A percentile compares a stretch with the other conserved stretches of the same genome.
Evolutionary conservation across 768 basidiomycete species (phyloP).

Genomic region (Pisolithus marmoratus): DNA sequence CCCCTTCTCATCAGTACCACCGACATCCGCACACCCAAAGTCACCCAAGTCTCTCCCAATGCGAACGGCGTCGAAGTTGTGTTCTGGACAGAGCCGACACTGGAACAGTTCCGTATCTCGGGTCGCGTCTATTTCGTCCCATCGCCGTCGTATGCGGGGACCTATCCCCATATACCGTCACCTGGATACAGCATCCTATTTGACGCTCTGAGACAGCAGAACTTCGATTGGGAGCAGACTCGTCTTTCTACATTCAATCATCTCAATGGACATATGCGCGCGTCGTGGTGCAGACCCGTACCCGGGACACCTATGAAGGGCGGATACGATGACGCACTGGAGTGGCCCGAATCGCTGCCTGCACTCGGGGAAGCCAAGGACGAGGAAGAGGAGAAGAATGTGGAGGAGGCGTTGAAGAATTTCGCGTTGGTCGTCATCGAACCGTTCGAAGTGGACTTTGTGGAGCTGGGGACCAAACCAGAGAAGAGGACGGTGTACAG

Average conservation of each 20-base stretch:
- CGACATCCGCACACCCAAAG: constrained; percentile 69
- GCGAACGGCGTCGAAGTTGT: constrained; percentile 44
- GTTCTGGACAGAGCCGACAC: constrained; percentile 67
- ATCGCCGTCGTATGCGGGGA: constrained; percentile 31
- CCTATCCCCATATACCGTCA: constrained; percentile 10
- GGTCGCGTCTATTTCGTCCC: constrained; percentile 57
- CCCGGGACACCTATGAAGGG: constrained; percentile 53
- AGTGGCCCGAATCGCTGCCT: constrained; percentile 55
- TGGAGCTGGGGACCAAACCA: constrained; percentile 53
- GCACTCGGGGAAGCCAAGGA: constrained; percentile 41
- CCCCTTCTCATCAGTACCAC: constrained; percentile 66
- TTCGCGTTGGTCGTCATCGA: constrained; percentile 73
- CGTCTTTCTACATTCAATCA: constrained; percentile 53
- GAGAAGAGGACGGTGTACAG: constrained; percentile 52
- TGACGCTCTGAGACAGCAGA: constrained; percentile 32
- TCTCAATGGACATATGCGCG: constrained; percentile 60
- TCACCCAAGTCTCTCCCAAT: constrained; percentile 46
- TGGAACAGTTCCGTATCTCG: constrained; percentile 70
- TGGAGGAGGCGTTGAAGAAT: constrained; percentile 53
- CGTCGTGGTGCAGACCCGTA: constrained; percentile 63
- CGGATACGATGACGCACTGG: constrained; percentile 50
- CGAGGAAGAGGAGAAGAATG: constrained; percentile 39
- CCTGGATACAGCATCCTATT: constrained; percentile 17
- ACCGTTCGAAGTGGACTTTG: constrained; percentile 61
- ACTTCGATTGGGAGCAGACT: constrained; percentile 56